phyloP scores from a whole-genome alignment of 2,329 filamentous ascomycete genomes.

The Calonectria honghensis region DNA sequence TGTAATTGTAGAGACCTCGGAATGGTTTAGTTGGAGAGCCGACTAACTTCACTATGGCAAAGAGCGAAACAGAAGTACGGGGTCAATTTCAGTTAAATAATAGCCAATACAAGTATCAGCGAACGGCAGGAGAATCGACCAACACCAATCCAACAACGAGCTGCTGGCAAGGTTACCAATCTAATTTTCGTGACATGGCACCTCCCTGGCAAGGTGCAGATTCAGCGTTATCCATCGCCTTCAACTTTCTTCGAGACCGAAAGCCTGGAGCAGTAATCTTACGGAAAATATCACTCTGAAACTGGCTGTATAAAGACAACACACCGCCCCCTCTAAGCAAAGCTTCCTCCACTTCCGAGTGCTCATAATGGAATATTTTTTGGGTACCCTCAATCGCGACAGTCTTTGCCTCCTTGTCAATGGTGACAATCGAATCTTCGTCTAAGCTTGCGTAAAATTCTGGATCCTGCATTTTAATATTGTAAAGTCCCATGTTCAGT shows the following conservation, averaged over 20 bases:
- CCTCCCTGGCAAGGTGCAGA: background rate
- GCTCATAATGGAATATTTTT: background rate
- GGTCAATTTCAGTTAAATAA: too few species aligned
- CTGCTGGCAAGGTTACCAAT: background rate
- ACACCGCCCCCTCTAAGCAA: background rate
- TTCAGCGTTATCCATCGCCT: background rate
- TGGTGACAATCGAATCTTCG: background rate
- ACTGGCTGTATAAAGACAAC: background rate
- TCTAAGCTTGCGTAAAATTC: background rate
- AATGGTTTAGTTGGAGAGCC: too few species aligned
- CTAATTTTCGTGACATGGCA: background rate
- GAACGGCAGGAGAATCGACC: background rate
- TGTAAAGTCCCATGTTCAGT: slow-evolving; percentile 18
- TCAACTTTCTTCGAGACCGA: background rate
- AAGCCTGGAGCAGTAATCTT: background rate
- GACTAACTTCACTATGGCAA: too few species aligned
- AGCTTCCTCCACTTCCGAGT: slow-evolving; percentile 8
- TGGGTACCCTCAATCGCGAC: background rate
- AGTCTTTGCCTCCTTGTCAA: slow-evolving; percentile 2
- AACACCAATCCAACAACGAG: too few species aligned
- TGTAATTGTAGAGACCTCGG: too few species aligned
- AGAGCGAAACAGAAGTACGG: too few species aligned
- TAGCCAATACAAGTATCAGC: background rate
- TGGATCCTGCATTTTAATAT: slow-evolving; percentile 7
- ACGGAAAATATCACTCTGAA: background rate